Evolutionary conservation across 2,329 filamentous ascomycete species (phyloP).

Genomic region (Sarocladium brachiariae): DNA sequence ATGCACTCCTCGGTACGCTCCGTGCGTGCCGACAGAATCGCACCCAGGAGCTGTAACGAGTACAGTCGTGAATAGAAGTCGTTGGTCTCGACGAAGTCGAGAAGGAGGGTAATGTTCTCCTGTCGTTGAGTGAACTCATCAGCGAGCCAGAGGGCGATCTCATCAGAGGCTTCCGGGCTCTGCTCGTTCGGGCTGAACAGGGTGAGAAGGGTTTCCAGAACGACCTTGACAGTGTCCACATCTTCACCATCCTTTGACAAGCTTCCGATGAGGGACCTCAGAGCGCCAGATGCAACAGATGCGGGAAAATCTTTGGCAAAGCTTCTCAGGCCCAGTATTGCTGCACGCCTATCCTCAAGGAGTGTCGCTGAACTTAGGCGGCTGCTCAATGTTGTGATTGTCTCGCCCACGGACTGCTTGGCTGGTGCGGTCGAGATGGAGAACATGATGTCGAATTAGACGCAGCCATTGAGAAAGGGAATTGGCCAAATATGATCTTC

Average conservation of each 20-base stretch:
- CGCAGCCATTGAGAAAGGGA: conserved; percentile 23
- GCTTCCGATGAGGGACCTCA: conserved; percentile 79
- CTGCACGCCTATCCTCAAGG: conserved; percentile 87
- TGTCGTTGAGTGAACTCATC: conserved; percentile 97
- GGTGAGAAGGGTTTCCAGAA: conserved; percentile 91
- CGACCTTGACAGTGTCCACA: conserved; percentile 91
- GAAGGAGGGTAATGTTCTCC: conserved; percentile 87
- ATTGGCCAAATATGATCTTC: background rate
- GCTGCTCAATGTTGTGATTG: conserved; percentile 82
- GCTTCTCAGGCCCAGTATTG: conserved; percentile 86
- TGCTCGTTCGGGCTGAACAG: conserved; percentile 68
- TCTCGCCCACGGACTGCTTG: conserved; percentile 93
- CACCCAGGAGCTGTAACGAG: conserved; percentile 79
- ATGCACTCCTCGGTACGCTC: conserved; percentile 94
- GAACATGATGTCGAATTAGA: conserved; percentile 42
- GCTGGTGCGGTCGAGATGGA: conserved; percentile 68
- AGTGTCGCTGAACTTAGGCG: conserved; percentile 84
- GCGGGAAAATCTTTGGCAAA: conserved; percentile 96
- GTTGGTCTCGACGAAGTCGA: conserved; percentile 78
- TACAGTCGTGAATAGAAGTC: conserved; percentile 93
- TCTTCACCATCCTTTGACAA: conserved; percentile 85
- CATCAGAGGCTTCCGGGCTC: conserved; percentile 89
- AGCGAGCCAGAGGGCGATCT: conserved; percentile 91
- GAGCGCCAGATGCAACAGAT: conserved; percentile 87
- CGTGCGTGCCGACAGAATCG: conserved; percentile 77